Base-by-base conservation (phyloP, 805 yeast genomes). In the Schizosaccharomyces lindneri region DNA sequence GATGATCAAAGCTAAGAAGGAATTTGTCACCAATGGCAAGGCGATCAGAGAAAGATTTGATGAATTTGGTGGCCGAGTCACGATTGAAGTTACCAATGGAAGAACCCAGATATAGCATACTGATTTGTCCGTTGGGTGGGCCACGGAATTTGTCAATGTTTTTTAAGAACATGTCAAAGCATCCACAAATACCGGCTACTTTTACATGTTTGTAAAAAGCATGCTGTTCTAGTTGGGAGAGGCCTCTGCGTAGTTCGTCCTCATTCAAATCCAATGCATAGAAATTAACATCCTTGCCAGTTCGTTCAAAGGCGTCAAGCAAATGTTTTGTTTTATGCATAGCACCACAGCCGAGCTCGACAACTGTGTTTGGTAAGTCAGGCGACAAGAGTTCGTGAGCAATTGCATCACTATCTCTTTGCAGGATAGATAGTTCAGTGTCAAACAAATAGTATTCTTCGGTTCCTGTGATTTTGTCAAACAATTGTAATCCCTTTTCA, bases 331-430 rank as follows among this genome's bases (percentile, higher is more conserved):
- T 65, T 60, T 65, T 65, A 24, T 61, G 61, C 43, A 65, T 64
- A 59, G 63, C 62, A 3, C 67, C 67, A 43, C 66, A 63, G 15
- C 67, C 67, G 19, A 65, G 64, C 36, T 65, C 67, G 3, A 65
- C 41, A 11, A 65, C 17, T 6, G 61, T 62, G 7, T 64, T 61
- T 13, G 55, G 59, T 4, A 41, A 60, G 2, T 65, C 65, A 19
- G 31, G 31, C 4, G 57, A 51, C 36, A 21, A 29, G 32, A 65
- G 39, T 27, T 29, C n/a, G 5, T 48, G 36, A 11, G 64, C 66
- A 24, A 65, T 61, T 21, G 63, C 63, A n/a, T 36, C 48, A 9
- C 64, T 63, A 36, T 61, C 19, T 9, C 36, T 19, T 6, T 61
- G 48, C 15, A 65, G 59, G 46, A 65, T 63, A 17, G 48, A 48